phyloP scores from a whole-genome alignment of 441 rosid species.

The Populus tomentosa region DNA sequence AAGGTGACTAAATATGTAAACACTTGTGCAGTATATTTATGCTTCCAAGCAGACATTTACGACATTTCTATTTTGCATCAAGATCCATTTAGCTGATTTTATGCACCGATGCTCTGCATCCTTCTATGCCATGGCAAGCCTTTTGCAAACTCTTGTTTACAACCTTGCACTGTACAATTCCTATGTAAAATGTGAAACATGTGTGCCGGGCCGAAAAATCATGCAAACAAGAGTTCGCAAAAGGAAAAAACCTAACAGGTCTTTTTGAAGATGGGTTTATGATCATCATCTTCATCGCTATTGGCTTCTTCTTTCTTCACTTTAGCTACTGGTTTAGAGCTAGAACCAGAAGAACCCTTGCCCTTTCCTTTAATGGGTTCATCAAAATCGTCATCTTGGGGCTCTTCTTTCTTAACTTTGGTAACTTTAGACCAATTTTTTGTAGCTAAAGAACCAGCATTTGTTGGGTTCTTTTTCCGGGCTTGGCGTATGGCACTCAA shows the following conservation, averaged over 20 bases:
- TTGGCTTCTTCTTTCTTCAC: slow-evolving; percentile 35
- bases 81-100: not conserved
- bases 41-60: not conserved
- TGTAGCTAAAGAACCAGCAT: slow-evolving; percentile 29
- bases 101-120: not conserved
- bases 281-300: slow-evolving; percentile 16
- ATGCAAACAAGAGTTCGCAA: not conserved
- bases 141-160: not conserved
- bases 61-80: not conserved
- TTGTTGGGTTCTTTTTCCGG: slow-evolving; percentile 44
- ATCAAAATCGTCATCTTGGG: slow-evolving; percentile 22
- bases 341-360: slow-evolving; percentile 30
- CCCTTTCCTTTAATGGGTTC: slow-evolving; percentile 18
- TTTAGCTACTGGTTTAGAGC: slow-evolving; percentile 24
- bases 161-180: not conserved
- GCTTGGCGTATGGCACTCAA: slow-evolving; percentile 46
- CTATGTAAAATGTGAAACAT: not conserved
- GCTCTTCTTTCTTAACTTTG: slow-evolving; percentile 30
- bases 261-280: slow-evolving; percentile 42
- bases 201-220: too few relatives aligned
- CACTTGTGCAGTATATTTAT: not conserved
- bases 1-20: not conserved
- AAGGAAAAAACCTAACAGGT: slow-evolving; percentile 13
- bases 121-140: not conserved
- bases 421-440: slow-evolving; percentile 27